These are phyloP conservation scores for Powellomyces hirtus DNA, from an alignment of 192 early-diverging fungal species.

Conservation along the genomic window DNA sequence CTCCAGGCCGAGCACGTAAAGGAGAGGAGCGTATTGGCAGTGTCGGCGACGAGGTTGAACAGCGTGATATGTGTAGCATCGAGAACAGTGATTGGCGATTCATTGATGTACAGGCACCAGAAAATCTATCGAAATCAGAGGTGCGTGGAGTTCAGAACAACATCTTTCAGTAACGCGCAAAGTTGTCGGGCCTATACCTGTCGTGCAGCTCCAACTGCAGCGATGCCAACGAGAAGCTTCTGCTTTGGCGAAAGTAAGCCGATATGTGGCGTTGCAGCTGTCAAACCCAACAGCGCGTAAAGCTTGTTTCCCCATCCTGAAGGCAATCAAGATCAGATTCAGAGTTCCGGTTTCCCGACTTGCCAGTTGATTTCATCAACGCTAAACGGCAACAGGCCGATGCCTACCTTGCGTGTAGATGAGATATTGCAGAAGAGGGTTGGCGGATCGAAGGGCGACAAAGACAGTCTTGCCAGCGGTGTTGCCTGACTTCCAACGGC, in stretches of 20 bases:
- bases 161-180: neutral
- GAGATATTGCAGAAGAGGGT: slow-evolving; percentile 23
- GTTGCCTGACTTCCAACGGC: neutral
- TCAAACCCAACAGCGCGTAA: neutral
- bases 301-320: slow-evolving; percentile 19
- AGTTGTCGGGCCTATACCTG: neutral
- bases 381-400: too few species aligned
- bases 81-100: neutral
- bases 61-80: slow-evolving; percentile 9
- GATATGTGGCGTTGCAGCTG: slow-evolving; percentile 7
- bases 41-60: slow-evolving; percentile 13
- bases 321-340: neutral
- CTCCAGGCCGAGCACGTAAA: slow-evolving; percentile 10
- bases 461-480: neutral
- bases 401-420: slow-evolving; percentile 13
- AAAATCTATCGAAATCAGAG: slow-evolving; percentile 7
- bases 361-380: too few species aligned
- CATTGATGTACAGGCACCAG: slow-evolving; percentile 23
- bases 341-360: neutral
- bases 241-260: slow-evolving; percentile 21
- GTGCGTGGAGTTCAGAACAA: neutral
- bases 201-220: slow-evolving; percentile 18
- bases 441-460: slow-evolving; percentile 5
- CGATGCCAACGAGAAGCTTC: slow-evolving; percentile 18
- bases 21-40: slow-evolving; percentile 13